A percentile compares a stretch with the other conserved stretches of the same genome.
phyloP scores from a whole-genome alignment of 2,329 filamentous ascomycete genomes.

The Neofusicoccum sp. region DNA sequence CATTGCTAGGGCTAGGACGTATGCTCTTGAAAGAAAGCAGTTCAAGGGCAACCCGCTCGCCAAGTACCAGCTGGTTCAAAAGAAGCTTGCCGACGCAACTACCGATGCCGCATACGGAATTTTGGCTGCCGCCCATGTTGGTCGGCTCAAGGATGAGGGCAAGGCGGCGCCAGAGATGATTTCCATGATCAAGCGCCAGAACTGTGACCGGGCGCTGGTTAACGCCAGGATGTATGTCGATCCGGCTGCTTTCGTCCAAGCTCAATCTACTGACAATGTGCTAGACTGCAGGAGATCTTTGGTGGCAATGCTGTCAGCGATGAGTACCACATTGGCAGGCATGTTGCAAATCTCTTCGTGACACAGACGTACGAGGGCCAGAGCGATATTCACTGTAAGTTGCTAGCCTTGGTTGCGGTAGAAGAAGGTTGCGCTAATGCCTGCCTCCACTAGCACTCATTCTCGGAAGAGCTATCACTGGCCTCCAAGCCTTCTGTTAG shows the following conservation, averaged over 20 bases:
- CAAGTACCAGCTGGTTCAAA: slow-evolving; percentile 95
- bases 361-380: slow-evolving; percentile 98
- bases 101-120: slow-evolving; percentile 91
- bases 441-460: slow-evolving; percentile 42
- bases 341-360: slow-evolving; percentile 94
- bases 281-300: slow-evolving; percentile 85
- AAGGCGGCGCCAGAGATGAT: slow-evolving; percentile 94
- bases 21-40: slow-evolving; percentile 89
- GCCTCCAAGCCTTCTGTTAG: slow-evolving; percentile 76
- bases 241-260: background rate
- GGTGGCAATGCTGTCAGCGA: slow-evolving; percentile 98
- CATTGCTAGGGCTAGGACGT: slow-evolving; percentile 74
- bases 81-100: slow-evolving; percentile 90
- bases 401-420: slow-evolving; percentile 4
- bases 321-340: slow-evolving; percentile 91
- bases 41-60: slow-evolving; percentile 95
- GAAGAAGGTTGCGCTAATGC: background rate
- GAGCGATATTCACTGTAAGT: slow-evolving; percentile 93
- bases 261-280: slow-evolving; percentile 19
- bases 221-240: slow-evolving; percentile 65
- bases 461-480: slow-evolving; percentile 54
- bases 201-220: slow-evolving; percentile 84
- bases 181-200: slow-evolving; percentile 92
- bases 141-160: slow-evolving; percentile 87
- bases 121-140: slow-evolving; percentile 87